Evolutionary conservation across 495 filamentous ascomycete genomes (phyloP).

Genomic region (Penicillium turbatum): DNA sequence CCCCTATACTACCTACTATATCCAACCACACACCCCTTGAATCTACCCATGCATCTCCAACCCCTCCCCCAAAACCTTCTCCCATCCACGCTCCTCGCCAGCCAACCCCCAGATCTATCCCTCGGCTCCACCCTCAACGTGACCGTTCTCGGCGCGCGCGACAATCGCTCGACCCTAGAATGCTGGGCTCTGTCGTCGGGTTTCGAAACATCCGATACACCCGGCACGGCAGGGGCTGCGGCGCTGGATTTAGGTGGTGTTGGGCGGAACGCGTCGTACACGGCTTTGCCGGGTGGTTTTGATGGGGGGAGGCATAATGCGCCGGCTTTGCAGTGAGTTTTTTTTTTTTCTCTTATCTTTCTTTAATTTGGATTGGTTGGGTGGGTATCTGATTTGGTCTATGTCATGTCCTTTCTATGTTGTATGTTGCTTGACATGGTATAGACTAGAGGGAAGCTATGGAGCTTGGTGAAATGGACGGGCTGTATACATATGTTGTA

Average conservation of each 20-base stretch:
- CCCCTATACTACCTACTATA: too few species aligned
- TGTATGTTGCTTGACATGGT: too few species aligned
- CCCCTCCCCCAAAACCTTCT: slow-evolving; percentile 20
- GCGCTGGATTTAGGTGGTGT: slow-evolving; percentile 31
- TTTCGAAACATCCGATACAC: slow-evolving; percentile 33
- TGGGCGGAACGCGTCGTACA: slow-evolving; percentile 34
- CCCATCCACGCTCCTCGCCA: slow-evolving; percentile 13
- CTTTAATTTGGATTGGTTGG: too few species aligned
- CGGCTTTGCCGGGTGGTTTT: slow-evolving; percentile 40
- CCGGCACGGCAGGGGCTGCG: slow-evolving; percentile 42
- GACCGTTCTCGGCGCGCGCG: slow-evolving; percentile 36
- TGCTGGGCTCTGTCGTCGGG: slow-evolving; percentile 50
- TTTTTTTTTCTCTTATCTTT: not conserved
- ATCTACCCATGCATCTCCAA: slow-evolving; percentile 15
- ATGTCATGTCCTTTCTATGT: too few species aligned
- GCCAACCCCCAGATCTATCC: slow-evolving; percentile 5
- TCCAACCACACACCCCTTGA: too few species aligned
- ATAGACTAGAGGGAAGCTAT: too few species aligned
- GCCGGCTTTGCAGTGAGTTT: slow-evolving; percentile 45
- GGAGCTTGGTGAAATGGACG: too few species aligned
- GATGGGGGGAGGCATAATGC: slow-evolving; percentile 51
- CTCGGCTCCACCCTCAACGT: slow-evolving; percentile 33
- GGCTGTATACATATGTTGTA: too few species aligned
- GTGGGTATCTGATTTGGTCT: too few species aligned
- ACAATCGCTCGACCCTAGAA: slow-evolving; percentile 46